Conservation (phyloP, 2,329 filamentous ascomycete species). For the Penicillium sp. region DNA sequence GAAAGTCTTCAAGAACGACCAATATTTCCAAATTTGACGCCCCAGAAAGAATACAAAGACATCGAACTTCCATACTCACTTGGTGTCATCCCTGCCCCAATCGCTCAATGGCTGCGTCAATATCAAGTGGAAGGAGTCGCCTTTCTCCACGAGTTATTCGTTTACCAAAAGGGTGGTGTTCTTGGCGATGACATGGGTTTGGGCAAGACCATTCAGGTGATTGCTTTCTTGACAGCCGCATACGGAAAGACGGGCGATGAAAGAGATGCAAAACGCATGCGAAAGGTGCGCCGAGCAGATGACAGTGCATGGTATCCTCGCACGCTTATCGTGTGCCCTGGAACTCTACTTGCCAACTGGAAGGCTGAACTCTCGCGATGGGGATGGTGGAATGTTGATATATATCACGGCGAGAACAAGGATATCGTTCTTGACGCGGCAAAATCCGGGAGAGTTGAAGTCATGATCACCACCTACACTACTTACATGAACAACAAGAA, state of each 20-base stretch:
- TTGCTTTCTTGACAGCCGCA: constrained; percentile 83
- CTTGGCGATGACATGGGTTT: constrained; percentile 97
- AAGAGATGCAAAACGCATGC: constrained; percentile 81
- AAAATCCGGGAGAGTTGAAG: constrained; percentile 74
- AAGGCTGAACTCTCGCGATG: constrained; percentile 80
- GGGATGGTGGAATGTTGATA: constrained; percentile 93
- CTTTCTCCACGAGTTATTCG: constrained; percentile 85
- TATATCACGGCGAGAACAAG: constrained; percentile 74
- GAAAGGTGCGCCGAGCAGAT: constrained; percentile 70
- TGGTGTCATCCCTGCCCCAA: constrained; percentile 81
- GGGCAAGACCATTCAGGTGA: constrained; percentile 95
- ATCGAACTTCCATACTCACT: constrained; percentile 73
- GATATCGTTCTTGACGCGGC: constrained; percentile 73
- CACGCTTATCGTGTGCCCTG: constrained; percentile 84
- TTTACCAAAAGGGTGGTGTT: constrained; percentile 87
- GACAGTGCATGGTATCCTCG: constrained; percentile 75
- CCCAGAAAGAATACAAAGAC: constrained; percentile 71
- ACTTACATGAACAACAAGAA: constrained; percentile 79
- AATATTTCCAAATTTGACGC: constrained; percentile 62
- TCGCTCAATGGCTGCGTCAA: constrained; percentile 87
- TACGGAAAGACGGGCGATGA: constrained; percentile 95
- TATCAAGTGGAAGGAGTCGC: constrained; percentile 86
- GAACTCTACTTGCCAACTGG: constrained; percentile 89
- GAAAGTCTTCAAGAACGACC: constrained; percentile 70
- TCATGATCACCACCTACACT: constrained; percentile 91